Evolutionary conservation across 805 yeast genomes (phyloP).

Genomic region (Ogataea paradorogensis): DNA sequence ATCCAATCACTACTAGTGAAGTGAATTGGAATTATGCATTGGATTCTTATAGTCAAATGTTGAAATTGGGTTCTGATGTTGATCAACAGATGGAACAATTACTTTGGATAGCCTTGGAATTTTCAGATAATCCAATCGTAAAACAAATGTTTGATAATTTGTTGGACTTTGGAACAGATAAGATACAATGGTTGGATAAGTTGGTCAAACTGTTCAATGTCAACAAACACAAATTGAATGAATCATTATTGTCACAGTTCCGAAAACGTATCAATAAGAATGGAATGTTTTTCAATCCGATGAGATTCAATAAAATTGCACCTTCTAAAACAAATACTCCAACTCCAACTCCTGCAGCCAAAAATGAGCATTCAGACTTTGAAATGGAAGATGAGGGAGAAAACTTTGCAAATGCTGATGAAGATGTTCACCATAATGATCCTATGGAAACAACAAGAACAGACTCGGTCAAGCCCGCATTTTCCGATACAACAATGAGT

Average conservation of each 20-base stretch:
- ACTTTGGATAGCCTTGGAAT: constrained; percentile 35
- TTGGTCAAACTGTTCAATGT: constrained; percentile 27
- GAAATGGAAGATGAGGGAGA: constrained; percentile 24
- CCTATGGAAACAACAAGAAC: neutral
- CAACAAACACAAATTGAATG: constrained; percentile 24
- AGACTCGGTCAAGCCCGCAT: constrained; percentile 2
- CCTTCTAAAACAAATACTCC: constrained; percentile 1
- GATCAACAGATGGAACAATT: constrained; percentile 22
- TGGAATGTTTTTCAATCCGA: constrained; percentile 29
- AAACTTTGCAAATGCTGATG: constrained; percentile 17
- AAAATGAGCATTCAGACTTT: constrained; percentile 14
- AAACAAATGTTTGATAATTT: constrained; percentile 22
- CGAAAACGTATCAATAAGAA: constrained; percentile 30
- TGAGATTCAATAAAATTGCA: constrained; percentile 5
- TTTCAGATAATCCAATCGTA: constrained; percentile 21
- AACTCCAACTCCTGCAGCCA: constrained; percentile 6
- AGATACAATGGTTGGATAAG: constrained; percentile 29
- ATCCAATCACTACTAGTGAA: constrained; percentile 34
- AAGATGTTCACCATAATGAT: constrained; percentile 19
- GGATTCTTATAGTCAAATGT: constrained; percentile 29
- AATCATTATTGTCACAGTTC: constrained; percentile 23
- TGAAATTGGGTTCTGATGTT: constrained; percentile 24
- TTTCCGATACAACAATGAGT: constrained; percentile 10
- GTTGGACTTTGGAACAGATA: constrained; percentile 23
- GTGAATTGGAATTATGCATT: constrained; percentile 25